Conservation (phyloP, 257 asterid genomes). For the Eucommia ulmoides region DNA sequence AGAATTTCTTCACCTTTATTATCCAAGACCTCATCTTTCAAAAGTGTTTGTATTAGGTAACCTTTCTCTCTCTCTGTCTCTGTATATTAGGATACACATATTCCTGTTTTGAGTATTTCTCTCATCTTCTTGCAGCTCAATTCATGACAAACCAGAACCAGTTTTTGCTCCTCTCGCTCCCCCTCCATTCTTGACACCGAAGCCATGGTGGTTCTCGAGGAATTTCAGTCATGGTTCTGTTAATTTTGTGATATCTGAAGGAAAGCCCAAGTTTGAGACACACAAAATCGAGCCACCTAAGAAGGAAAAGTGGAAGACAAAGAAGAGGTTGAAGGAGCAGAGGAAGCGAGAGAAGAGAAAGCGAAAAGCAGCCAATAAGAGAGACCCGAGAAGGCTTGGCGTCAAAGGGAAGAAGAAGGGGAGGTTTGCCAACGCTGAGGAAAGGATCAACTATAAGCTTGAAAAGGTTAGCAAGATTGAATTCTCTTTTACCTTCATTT, state of each 20-base stretch:
- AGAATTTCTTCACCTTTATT: too few relatives aligned
- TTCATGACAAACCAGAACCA: slow-evolving; percentile 16
- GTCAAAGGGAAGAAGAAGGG: slow-evolving; percentile 51
- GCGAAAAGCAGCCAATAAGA: slow-evolving; percentile 73
- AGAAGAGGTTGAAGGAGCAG: slow-evolving; percentile 61
- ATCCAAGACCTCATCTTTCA: too few relatives aligned
- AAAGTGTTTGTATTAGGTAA: too few relatives aligned
- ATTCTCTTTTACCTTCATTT: not conserved
- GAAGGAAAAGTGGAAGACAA: slow-evolving; percentile 80
- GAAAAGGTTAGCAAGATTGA: slow-evolving; percentile 22
- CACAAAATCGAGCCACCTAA: slow-evolving; percentile 61
- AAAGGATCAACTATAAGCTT: slow-evolving; percentile 69
- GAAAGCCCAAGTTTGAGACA: slow-evolving; percentile 68
- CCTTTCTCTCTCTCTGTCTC: slow-evolving; percentile 1
- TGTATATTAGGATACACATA: too few relatives aligned
- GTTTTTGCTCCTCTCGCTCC: slow-evolving; percentile 15
- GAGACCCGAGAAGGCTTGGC: slow-evolving; percentile 75
- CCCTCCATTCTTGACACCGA: slow-evolving; percentile 12
- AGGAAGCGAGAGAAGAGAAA: slow-evolving; percentile 54
- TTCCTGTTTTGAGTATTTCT: not conserved
- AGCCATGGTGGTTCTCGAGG: slow-evolving; percentile 19
- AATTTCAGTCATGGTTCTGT: slow-evolving; percentile 49
- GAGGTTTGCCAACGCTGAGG: slow-evolving; percentile 70
- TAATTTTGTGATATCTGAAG: slow-evolving; percentile 62
- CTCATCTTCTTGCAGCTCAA: slow-evolving; percentile 18